Evolutionary conservation across 176 grass and related monocot species (phyloP), one percentile per base, ranked within the genome.

Genomic region (Rhynchospora pubera): DNA sequence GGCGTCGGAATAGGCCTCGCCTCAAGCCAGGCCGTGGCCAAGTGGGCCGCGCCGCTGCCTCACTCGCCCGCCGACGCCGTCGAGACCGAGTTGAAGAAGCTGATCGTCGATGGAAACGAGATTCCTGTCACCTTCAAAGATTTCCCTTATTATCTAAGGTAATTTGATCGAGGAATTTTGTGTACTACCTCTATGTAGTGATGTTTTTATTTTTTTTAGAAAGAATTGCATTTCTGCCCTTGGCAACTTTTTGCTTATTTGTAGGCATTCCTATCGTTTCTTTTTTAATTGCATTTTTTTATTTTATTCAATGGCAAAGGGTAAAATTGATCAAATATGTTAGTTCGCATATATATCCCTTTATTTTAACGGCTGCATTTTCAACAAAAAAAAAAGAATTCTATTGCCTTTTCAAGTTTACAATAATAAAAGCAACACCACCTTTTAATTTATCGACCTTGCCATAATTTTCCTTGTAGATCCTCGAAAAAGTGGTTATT

Each of bases 91-190:
- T 84, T 97, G 68, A 86, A 84, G 83, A 83, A 90, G 84, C 84
- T 89, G 34, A 51, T 97, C 55, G 51, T 92, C 42, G 87, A 97
- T 79, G 94, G 87, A 83, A 70, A 79, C 63, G 86, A 90, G 28
- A 84, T 87, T 87, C 65, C 77, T 24, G 86, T 94, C 82, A 94
- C 89, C 88, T 97, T 97, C 84, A 86, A 87, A 82, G 83, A 94
- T 2, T 97, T 97, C 84, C 87, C 87, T 47, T 97, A 91, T 87
- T 97, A 94, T 84, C 91, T 97, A 53, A 92, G 91, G 94, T 93
- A 67, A 66, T 45, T 39, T 39, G 12, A 23, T 77, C 59, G 47
- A 1, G 50, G 32, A n/a, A n/a, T n/a, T n/a, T n/a, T n/a, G n/a
- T n/a, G n/a, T n/a, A n/a, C n/a, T n/a, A n/a, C n/a, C n/a, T n/a